Evolutionary conservation across 2,329 filamentous ascomycete species (phyloP), one percentile per base, ranked within the genome.

Genomic region (Penicillium sp.): DNA sequence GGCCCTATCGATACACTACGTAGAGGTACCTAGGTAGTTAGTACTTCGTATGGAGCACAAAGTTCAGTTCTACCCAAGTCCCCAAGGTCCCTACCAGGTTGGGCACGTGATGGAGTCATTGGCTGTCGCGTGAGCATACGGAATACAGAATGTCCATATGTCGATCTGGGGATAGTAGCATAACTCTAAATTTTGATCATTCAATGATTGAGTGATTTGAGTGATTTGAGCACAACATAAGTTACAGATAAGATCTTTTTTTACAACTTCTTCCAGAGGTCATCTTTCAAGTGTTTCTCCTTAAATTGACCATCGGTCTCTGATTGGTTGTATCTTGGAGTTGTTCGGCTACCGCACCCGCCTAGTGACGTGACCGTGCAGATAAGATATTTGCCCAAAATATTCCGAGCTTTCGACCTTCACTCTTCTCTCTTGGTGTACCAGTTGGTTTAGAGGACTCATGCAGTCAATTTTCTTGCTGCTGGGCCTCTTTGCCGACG

Each of bases 391-490:
- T 29, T 17, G 23, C 23, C 19, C 46, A 29, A 46, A 19, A 31
- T 31, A 21, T 47, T 47, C 27, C 27, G 6, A 23, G 13, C 15
- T 43, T 25, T 17, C 21, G 8, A 41, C 37, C 6, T 27, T 27
- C 40, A 52, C 29, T n/a, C 33, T 50, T 6, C 6, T 15, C 29
- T 35, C 29, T 46, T 55, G 45, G 17, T 54, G 25, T 38, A 53
- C 23, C 37, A 37, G 6, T 50, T 41, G 41, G 47, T 50, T n/a
- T 33, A 52, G 48, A 56, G 40, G 53, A 51, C 57, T 56, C 38
- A 67, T 67, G 65, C 58, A 58, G 59, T 64, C 54, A 40, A 55
- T 43, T 27, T 7, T 59, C 35, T 51, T 62, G 46, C 54, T 59
- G 41, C 52, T 62, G 52, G 56, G 60, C 52, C 56, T 64, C 37